Base-by-base conservation (phyloP, 23 red algal species). In the Cyanidium caldarium region DNA sequence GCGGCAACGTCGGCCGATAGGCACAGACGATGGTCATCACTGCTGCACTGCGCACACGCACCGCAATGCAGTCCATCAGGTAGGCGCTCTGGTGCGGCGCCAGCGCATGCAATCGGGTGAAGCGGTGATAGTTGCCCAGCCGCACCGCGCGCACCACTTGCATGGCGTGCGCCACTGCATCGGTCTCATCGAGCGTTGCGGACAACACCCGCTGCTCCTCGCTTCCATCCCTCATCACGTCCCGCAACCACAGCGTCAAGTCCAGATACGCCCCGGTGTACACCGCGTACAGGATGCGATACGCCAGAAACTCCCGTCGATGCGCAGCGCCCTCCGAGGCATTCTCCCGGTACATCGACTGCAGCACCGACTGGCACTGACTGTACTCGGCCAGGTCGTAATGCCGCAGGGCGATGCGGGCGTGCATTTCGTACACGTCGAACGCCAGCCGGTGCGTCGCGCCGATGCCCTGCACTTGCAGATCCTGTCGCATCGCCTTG, bases 371-470 rank as follows among this genome's bases (percentile, higher is more conserved):
- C 37, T 26, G 28, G 42, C 70, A 75, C 70, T 75, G 70, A 46
- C 35, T 75, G 39, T 40, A 46, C 58, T 75, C 70, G 1, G 46
- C 70, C 7, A 75, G 16, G 19, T 75, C 70, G 39, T 75, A n/a
- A 46, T 75, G 46, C n/a, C 38, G 34, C 19, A 75, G 17, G 39
- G 70, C 70, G 35, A 75, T n/a, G 46, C 70, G 33, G 13, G 38
- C 70, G 38, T 75, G 70, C 33, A 39, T 75, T 28, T 75, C 70
- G 58, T 75, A 75, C 1, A 75, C 70, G 28, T 75, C 38, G 21
- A 75, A 56, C 0, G 70, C 42, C 14, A 75, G 58, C 10, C 51
- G 51, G 31, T 28, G 23, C 38, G 40, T 26, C 5, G 46, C 70
- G 39, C 58, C 70, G 0, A 75, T 17, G 36, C 70, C 70, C 38